Evolutionary conservation across 768 basidiomycete species (phyloP).

Genomic region (Tephrocybe sp.): DNA sequence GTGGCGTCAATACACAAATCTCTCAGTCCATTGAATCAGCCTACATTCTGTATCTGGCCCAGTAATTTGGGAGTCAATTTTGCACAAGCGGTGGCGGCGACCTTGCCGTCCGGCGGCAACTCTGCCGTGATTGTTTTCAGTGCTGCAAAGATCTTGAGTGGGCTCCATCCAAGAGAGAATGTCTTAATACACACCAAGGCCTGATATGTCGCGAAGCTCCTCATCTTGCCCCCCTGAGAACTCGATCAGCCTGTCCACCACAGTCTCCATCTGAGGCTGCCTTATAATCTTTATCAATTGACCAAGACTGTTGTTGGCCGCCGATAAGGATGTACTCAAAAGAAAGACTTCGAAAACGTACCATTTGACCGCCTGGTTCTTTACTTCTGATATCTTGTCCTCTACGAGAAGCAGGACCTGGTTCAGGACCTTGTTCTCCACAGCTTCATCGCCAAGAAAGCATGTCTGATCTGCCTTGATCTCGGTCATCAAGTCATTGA

Average conservation of each 20-base stretch:
- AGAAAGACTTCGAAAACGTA: conserved; percentile 28
- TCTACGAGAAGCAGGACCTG: conserved; percentile 86
- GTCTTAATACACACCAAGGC: conserved; percentile 61
- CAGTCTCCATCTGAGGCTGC: conserved; percentile 78
- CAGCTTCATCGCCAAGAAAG: conserved; percentile 81
- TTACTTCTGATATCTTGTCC: conserved; percentile 97
- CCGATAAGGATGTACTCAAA: conserved; percentile 10
- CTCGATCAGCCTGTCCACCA: conserved; percentile 87
- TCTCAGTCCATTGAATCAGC: conserved; percentile 13
- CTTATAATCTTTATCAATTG: conserved; percentile 88
- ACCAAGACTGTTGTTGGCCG: conserved; percentile 65
- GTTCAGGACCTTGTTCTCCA: conserved; percentile 82
- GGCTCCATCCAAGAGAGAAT: background rate
- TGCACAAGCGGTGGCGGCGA: conserved; percentile 76
- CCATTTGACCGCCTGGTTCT: conserved; percentile 98
- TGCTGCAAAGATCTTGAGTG: conserved; percentile 43
- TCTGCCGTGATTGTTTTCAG: conserved; percentile 95
- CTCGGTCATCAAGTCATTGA: conserved; percentile 92
- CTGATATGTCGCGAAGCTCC: conserved; percentile 91
- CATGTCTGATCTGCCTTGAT: conserved; percentile 74
- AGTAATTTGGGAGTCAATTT: conserved; percentile 86
- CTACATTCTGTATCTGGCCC: conserved; percentile 73
- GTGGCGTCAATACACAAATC: background rate
- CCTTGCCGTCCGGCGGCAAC: conserved; percentile 78
- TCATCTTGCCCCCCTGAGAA: conserved; percentile 88